phyloP scores from a whole-genome alignment of 2,329 filamentous ascomycete genomes.

The Hypoxylon sp. region DNA sequence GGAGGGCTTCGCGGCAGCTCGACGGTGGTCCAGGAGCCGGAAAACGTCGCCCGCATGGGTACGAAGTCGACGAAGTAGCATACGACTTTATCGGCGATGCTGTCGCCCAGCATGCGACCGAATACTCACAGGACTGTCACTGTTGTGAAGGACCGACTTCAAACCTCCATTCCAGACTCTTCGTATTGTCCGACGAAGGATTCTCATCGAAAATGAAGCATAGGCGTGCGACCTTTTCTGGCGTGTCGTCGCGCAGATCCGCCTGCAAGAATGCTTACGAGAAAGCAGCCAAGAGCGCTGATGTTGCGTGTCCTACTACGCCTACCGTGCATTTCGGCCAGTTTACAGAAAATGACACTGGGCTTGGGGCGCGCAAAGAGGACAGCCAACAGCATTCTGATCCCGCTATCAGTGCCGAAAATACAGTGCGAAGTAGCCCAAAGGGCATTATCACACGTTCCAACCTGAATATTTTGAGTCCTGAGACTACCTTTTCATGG shows the following conservation, averaged over 20 bases:
- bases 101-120: no score
- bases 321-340: slow-evolving; percentile 15
- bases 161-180: no score
- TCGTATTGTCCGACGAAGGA: neutral
- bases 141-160: no score
- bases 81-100: no score
- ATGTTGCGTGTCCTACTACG: slow-evolving; percentile 21
- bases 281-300: slow-evolving; percentile 21
- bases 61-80: no score
- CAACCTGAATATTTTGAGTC: no score
- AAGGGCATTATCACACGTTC: no score
- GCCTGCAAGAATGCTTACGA: slow-evolving; percentile 28
- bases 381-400: slow-evolving; percentile 3
- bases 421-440: no score
- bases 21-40: no score
- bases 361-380: slow-evolving; percentile 7
- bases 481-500: slow-evolving; percentile 8
- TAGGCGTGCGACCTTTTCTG: neutral
- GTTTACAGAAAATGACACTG: neutral
- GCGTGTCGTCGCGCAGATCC: slow-evolving; percentile 21
- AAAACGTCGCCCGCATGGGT: no score
- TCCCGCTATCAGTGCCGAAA: neutral
- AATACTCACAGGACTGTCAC: no score
- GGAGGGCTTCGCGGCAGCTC: no score
- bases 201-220: neutral